Evolutionary conservation across 1,284 basidiomycete species (phyloP).

Genomic region (Puccinia hordei): DNA sequence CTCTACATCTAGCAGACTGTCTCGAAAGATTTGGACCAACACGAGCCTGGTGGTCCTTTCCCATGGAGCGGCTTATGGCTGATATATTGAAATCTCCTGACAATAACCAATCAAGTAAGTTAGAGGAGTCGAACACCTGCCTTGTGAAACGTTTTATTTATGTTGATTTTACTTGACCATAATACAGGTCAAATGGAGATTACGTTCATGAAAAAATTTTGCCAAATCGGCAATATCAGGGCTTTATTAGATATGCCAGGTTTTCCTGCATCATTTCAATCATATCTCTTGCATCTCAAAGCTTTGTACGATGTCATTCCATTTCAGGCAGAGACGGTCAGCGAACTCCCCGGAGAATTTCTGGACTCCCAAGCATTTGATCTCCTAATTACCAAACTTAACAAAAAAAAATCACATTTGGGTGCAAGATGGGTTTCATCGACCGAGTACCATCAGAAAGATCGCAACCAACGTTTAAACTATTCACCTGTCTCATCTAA

Average conservation of each 20-base stretch:
- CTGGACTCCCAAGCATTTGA: not conserved
- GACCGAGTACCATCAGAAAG: not conserved
- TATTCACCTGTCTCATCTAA: not conserved
- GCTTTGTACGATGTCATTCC: not conserved
- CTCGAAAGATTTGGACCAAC: slow-evolving; percentile 25
- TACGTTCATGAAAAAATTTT: slow-evolving; percentile 17
- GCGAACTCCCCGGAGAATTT: not conserved
- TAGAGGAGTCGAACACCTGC: not conserved
- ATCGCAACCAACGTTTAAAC: not conserved
- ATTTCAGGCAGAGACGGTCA: not conserved
- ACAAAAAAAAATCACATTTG: not conserved
- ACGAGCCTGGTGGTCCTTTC: slow-evolving; percentile 24
- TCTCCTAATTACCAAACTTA: not conserved
- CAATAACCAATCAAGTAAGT: slow-evolving; percentile 29
- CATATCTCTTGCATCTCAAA: not conserved
- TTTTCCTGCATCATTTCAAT: not conserved
- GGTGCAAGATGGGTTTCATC: slow-evolving; percentile 8
- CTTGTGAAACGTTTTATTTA: not conserved
- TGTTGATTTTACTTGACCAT: not conserved
- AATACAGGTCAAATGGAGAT: slow-evolving; percentile 24
- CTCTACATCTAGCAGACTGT: slow-evolving; percentile 32
- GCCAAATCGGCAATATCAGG: not conserved
- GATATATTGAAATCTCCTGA: slow-evolving; percentile 12
- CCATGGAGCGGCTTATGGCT: slow-evolving; percentile 36
- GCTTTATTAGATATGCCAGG: not conserved